Base-by-base conservation (phyloP, 164 flowering plant species). In the Euptelea pleiosperma region DNA sequence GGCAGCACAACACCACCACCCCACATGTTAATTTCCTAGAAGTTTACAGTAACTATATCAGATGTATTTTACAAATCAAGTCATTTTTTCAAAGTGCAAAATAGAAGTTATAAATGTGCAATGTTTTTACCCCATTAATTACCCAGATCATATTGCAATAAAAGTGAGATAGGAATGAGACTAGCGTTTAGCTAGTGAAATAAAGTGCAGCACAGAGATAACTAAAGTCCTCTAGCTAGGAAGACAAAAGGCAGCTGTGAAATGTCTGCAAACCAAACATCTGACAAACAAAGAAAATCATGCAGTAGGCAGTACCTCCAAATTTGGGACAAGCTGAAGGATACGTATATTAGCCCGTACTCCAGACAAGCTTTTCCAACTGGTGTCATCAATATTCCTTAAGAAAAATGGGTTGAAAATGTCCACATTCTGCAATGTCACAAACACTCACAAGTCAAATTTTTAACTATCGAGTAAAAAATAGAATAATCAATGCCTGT, bases 311-410 rank as follows among this genome's bases (percentile, higher is more conserved):
- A 12, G 6, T 67, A 83, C 89, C 86, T 74, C 73, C 53, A 75
- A 22, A 55, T 79, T 64, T 65, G 89, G 84, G 49, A 83, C 79
- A 56, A 75, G 86, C 62, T 70, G 77, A 63, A 77, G 75, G 44
- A 83, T 74, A 39, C 65, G 40, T 26, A 57, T 65, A 53, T 81
- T 83, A 1, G 75, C 82, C 49, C 70, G 78, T 30, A 79, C 81
- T 3, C 82, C 89, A 52, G 86, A 81, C 67, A 83, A 73, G 63
- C 84, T 75, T 65, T 53, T 79, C 82, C 75, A 79, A 48, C 89
- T 77, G 14, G 74, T 74, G 48, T 81, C 86, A 59, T 75, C 84
- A 57, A 81, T 66, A 34, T 71, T 61, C 50, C 48, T 52, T 37
- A 77, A 52, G 35, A 67, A 59, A 22, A 57, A 60, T 10, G 78